Evolutionary conservation across 1,284 basidiomycete species (phyloP).

Genomic region (Baeospora myosura): DNA sequence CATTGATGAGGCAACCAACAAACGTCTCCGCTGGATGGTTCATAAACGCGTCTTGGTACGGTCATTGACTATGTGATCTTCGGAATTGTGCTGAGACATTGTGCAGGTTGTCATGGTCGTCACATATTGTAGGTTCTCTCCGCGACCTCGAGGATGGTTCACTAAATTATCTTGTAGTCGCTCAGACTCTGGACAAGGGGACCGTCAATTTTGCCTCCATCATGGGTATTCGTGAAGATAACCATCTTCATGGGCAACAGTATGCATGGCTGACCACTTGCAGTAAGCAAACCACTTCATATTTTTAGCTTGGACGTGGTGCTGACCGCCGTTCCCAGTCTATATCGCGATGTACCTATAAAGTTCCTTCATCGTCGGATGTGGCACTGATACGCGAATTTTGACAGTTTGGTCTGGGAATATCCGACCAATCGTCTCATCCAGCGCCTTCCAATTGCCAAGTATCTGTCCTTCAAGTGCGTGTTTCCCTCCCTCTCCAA

Average conservation of each 20-base stretch:
- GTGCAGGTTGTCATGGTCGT: constrained; percentile 41
- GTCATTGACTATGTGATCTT: constrained; percentile 8
- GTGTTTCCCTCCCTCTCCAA: constrained; percentile 11
- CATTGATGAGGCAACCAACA: constrained; percentile 40
- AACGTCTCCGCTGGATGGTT: constrained; percentile 38
- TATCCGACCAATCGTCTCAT: constrained; percentile 43
- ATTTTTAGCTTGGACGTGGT: neutral
- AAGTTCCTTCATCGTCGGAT: neutral
- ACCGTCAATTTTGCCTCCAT: constrained; percentile 50
- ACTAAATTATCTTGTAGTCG: constrained; percentile 21
- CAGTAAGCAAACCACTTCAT: constrained; percentile 22
- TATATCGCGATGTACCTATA: constrained; percentile 34
- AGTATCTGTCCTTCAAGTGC: constrained; percentile 39
- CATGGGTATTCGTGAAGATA: constrained; percentile 45
- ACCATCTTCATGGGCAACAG: constrained; percentile 39
- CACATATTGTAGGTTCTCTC: constrained; percentile 35
- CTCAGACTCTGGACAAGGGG: constrained; percentile 47
- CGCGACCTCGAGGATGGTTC: neutral
- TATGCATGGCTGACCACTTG: constrained; percentile 47
- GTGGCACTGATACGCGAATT: neutral
- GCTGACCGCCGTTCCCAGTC: constrained; percentile 20
- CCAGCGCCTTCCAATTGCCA: constrained; percentile 41
- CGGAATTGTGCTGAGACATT: constrained; percentile 1
- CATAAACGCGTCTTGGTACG: constrained; percentile 43
- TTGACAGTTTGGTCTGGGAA: constrained; percentile 35